Evolutionary conservation across 140 eudicot species (phyloP), one percentile per base, ranked within the genome.

Genomic region (Ambrosia hybrid): DNA sequence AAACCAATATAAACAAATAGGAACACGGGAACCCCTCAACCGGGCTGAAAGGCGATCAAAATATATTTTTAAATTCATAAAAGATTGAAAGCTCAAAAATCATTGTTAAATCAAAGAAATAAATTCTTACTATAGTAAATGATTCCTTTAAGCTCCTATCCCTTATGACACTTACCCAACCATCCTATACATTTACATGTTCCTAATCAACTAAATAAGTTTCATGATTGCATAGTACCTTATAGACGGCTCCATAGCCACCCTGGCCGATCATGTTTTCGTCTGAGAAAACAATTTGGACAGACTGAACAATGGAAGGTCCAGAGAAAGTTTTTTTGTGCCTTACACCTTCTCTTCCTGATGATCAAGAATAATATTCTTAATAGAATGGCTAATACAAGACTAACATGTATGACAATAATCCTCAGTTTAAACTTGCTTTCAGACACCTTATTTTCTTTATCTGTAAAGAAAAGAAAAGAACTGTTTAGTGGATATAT

Each of bases 321-420:
- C 14, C 11, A n/a, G n/a, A 9, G 53, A 49, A 49, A 12, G 53
- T 49, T 9, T 49, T 49, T 1, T 49, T 9, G 53, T 11, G 53
- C 53, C 53, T 1, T 9, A 12, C 53, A 2, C 11, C 11, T 49
- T 11, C 53, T 7, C 53, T 49, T 49, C n/a, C 53, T 49, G n/a
- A 49, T 9, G 53, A 49, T 49, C 2, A 49, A 49, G 53, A 7
- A 2, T 49, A 49, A 49, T 59, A 73, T 26, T 73, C 77, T n/a
- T 9, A 49, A 3, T 9, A 49, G 53, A 49, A 49, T 49, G 53
- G 53, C 53, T 49, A 3, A 49, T 49, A 49, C n/a, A 9, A 49
- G n/a, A 49, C 3, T 8, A 49, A 49, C 53, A 49, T 12, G 53
- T n/a, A 49, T 49, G n/a, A 49, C 53, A 49, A 49, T 49, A 13